Percentiles rank a stretch among this genome's conserved stretches.
These are phyloP conservation scores for Cenococcum geophilum DNA, from an alignment of 495 filamentous ascomycete genomes.

Conservation along the genomic window DNA sequence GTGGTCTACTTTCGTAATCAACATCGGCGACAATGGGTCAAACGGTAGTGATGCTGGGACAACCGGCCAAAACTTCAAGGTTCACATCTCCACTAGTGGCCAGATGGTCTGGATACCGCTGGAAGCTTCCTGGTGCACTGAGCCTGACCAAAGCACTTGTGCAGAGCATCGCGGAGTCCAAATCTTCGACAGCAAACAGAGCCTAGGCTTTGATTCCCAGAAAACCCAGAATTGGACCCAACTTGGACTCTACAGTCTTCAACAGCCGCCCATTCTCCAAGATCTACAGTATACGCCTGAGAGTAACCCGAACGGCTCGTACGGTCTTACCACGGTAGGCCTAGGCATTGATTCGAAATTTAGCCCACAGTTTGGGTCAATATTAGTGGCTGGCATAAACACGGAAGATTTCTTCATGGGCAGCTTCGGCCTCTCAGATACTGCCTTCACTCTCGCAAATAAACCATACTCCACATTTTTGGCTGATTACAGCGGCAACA, in stretches of 20 bases:
- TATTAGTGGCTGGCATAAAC: slow-evolving; percentile 7
- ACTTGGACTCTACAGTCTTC: slow-evolving; percentile 17
- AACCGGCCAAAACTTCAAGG: slow-evolving; percentile 24
- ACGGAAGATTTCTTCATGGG: slow-evolving; percentile 24
- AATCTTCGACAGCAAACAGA: slow-evolving; percentile 11
- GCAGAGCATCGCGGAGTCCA: slow-evolving; percentile 20
- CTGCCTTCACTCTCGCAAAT: slow-evolving; percentile 5
- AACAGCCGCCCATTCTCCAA: not conserved
- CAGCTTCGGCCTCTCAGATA: slow-evolving; percentile 19
- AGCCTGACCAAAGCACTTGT: slow-evolving; percentile 10
- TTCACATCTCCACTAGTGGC: slow-evolving; percentile 16
- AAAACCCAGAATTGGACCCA: slow-evolving; percentile 6
- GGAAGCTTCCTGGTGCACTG: slow-evolving; percentile 11
- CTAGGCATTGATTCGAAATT: slow-evolving; percentile 3
- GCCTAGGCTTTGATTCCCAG: slow-evolving; percentile 10
- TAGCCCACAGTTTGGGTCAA: slow-evolving; percentile 3
- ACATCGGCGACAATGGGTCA: slow-evolving; percentile 14
- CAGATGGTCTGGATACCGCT: slow-evolving; percentile 11
- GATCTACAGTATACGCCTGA: not conserved
- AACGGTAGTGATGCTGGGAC: not conserved
- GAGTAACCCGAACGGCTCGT: slow-evolving; percentile 12
- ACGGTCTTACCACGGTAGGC: slow-evolving; percentile 13
- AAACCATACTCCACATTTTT: slow-evolving; percentile 7
- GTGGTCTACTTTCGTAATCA: slow-evolving; percentile 31
- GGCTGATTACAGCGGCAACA: not conserved